Conservation (phyloP, 73 alveolate species). For the Tetrahymena borealis region DNA sequence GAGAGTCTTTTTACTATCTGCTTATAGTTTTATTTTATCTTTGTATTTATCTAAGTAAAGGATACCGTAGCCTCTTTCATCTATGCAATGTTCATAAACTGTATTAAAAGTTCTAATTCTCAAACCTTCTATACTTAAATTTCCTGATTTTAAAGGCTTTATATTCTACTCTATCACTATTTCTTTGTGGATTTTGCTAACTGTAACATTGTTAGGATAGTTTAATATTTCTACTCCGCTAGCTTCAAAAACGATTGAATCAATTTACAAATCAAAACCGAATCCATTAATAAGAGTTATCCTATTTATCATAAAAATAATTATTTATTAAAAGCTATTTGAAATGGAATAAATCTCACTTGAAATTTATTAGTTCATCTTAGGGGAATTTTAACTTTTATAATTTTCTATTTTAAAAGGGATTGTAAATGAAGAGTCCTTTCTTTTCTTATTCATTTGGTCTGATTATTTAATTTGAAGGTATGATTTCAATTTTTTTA, state of each 20-base stretch:
- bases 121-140: neutral
- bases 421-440: neutral
- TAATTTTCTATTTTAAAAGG: neutral
- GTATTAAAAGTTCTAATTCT: neutral
- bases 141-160: neutral
- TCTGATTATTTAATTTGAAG: neutral
- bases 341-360: neutral
- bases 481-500: neutral
- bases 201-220: neutral
- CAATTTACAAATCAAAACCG: neutral
- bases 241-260: neutral
- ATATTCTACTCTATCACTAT: neutral
- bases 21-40: neutral
- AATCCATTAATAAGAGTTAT: neutral
- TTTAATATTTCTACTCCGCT: neutral
- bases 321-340: neutral
- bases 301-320: neutral
- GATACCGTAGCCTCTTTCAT: neutral
- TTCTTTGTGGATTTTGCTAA: neutral
- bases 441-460: neutral
- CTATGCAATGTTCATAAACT: neutral
- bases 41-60: neutral
- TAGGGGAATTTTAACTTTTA: neutral
- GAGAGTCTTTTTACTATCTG: neutral
- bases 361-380: neutral